Evolutionary conservation across 2,329 filamentous ascomycete genomes (phyloP), one percentile per base, ranked within the genome.

Genomic region (Exophiala sp.): DNA sequence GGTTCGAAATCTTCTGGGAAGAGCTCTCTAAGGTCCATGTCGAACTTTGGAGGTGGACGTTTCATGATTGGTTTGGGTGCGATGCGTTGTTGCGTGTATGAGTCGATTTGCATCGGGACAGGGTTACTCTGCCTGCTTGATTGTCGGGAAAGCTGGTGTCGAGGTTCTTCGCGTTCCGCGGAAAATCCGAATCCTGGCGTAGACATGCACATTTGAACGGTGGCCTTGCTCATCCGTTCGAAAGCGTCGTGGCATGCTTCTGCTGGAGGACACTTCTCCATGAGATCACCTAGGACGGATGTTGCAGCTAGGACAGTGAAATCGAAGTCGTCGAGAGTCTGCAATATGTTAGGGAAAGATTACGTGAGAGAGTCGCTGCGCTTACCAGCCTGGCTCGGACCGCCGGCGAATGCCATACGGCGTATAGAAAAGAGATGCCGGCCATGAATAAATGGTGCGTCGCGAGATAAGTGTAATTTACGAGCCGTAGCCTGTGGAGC

Each of bases 371-470:
- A 35, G n/a, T 2, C 20, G 39, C 9, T 16, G 39, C 40, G 77
- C 87, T 75, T 81, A 92, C 89, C 71, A 97, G 75, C 52, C 89
- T 85, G 68, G 87, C 91, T 64, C 92, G 83, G 46, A 97, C 92
- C 50, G 89, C 81, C 5, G 89, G 85, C 9, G 92, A 96, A 71
- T 97, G 92, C 92, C 92, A 97, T 54, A 97, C 94, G 16, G 94
- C 91, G 71, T 96, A 97, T 2, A 97, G 79, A 70, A 96, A 97
- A 20, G 92, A 95, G 55, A 97, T 86, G 46, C 91, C 92, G 24
- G 92, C 92, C 88, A 96, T 96, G 74, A 97, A 97, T 5, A 97
- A 78, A 71, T 97, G 91, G 68, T 97, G 92, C 0, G 94, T 96
- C 1, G 94, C 91, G 50, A 97, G 75, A 70, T 95, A 97, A 0